Evolutionary conservation across 768 basidiomycete species (phyloP), one percentile per base, ranked within the genome.

Genomic region (Suillus subluteus): DNA sequence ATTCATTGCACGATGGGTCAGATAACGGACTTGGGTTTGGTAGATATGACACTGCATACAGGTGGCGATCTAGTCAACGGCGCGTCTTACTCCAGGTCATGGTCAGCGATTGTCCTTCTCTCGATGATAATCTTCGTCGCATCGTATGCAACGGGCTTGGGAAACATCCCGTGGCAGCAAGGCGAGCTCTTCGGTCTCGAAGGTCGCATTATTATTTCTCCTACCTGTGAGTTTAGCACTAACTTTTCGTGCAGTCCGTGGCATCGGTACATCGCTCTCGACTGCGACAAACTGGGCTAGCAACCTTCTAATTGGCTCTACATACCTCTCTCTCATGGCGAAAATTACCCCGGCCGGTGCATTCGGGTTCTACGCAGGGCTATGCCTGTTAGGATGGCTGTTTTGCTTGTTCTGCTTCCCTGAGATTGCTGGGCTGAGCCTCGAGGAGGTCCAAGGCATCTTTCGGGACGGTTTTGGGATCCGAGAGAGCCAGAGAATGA

Each of bases 131-230:
- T 91, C 69, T 95, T 90, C 77, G 92, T 94, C 26, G 90, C 90
- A 1, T 89, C 89, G 12, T 95, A 95, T 72, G 94, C 91, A 0
- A 90, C 86, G 3, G 90, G 92, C 5, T 78, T 93, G 18, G 92
- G 92, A 0, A 91, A 92, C 71, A 87, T 93, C 2, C 93, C 93
- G 0, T 94, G 93, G 93, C 91, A 93, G 72, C 93, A 94, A 75
- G 92, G 91, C 54, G 93, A 94, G 73, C 82, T 95, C 13, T 95
- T 95, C 78, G 82, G 84, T 23, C 84, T 94, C 46, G 91, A 93
- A 82, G 87, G 88, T 86, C 50, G 78, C 37, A n/a, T 44, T 32
- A 43, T 5, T 56, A 37, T 26, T 55, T 61, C 48, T 4, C 15
- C 44, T 30, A 12, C 62, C 13, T 21, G n/a, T 37, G 13, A 26